Conservation (phyloP, 1,284 basidiomycete genomes). For the Leccinum huronense region DNA sequence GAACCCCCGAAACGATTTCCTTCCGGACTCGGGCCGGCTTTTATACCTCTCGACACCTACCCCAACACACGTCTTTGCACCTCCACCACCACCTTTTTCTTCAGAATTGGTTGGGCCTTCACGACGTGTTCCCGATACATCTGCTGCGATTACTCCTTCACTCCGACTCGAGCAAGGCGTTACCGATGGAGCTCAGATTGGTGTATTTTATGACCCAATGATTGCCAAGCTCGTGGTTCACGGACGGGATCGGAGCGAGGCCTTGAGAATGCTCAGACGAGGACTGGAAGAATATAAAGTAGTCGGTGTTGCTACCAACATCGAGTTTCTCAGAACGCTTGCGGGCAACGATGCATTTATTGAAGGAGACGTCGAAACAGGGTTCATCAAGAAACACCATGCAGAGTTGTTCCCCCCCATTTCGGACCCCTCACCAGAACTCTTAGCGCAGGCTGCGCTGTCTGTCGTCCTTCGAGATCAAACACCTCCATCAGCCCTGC, state of each 20-base stretch:
- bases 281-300: constrained; percentile 88
- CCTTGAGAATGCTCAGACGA: constrained; percentile 73
- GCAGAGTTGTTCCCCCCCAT: constrained; percentile 71
- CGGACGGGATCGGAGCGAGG: constrained; percentile 83
- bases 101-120: constrained; percentile 35
- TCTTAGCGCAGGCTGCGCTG: constrained; percentile 77
- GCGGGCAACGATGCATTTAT: constrained; percentile 79
- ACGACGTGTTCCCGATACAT: constrained; percentile 36
- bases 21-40: constrained; percentile 86
- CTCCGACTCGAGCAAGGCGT: constrained; percentile 93
- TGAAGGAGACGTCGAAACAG: constrained; percentile 85
- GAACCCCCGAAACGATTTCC: constrained; percentile 89
- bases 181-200: constrained; percentile 81
- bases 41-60: constrained; percentile 76
- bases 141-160: constrained; percentile 44
- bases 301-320: constrained; percentile 88
- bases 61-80: constrained; percentile 65
- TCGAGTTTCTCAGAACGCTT: constrained; percentile 82
- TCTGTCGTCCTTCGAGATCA: constrained; percentile 71
- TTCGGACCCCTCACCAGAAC: constrained; percentile 53
- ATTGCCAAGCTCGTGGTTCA: constrained; percentile 93
- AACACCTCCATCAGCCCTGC: constrained; percentile 27
- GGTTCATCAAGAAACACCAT: constrained; percentile 89
- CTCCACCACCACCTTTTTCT: constrained; percentile 33
- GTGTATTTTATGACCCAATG: constrained; percentile 93